Base-by-base conservation (phyloP, 768 basidiomycete species). In the Russula ochroleuca region DNA sequence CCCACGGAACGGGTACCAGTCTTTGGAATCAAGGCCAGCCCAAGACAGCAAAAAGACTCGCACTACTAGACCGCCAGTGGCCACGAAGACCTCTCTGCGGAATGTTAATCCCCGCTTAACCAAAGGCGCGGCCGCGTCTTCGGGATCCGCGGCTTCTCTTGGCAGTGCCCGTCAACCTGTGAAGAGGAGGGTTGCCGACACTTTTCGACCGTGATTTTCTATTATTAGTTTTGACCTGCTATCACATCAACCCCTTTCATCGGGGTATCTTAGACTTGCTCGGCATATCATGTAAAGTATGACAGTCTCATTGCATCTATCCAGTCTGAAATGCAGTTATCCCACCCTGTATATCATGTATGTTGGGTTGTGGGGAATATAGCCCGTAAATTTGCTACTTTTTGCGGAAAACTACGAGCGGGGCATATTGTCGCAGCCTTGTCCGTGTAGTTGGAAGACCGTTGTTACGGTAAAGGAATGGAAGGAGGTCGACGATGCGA, bases 241-340 rank as follows among this genome's bases (percentile, higher is more conserved):
- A 51, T 62, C 49, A 19, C 45, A 35, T 57, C 49, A 47, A 62
- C 23, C 11, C n/a, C 23, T 25, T 35, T 57, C 49, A 37, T 45
- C 31, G 23, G 28, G 21, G 41, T 59, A 45, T 41, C 17, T 35
- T 54, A 25, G 52, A 54, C 33, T 45, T 51, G 23, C 53, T 55
- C 17, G 41, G 51, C 49, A 61, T 57, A 65, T 61, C 48, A 37
- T 65, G 64, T 65, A 65, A 61, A 61, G 21, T 65, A 61, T 61
- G 48, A 23, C 23, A 14, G 33, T 57, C 48, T 51, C 64, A 37
- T 55, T 40, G 41, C 54, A 61, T 49, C 11, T 50, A 55, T 49
- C 37, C 37, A 59, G 21, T 52, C 17, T 25, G 37, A 45, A 49
- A 59, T 64, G 45, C 52, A 43, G 15, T 51, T 50, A 55, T 40